These are phyloP conservation scores for Chaetomium tenue DNA, from an alignment of 495 filamentous ascomycete species.

Conservation along the genomic window DNA sequence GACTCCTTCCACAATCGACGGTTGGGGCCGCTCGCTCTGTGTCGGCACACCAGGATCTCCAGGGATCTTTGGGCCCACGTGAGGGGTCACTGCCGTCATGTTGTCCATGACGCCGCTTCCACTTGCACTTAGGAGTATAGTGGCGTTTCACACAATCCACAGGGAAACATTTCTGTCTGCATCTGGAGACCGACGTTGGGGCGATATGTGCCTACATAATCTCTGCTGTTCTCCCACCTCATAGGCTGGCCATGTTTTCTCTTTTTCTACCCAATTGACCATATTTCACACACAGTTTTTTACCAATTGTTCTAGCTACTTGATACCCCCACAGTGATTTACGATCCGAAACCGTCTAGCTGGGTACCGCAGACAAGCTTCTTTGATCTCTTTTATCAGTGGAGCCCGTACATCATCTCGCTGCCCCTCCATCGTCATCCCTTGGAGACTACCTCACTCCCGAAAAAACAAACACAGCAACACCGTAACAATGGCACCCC, in stretches of 20 bases:
- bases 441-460: background rate
- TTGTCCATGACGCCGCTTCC: constrained; percentile 37
- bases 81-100: constrained; percentile 23
- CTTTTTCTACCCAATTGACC: constrained; percentile 11
- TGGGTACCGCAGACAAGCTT: constrained; percentile 2
- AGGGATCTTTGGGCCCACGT: constrained; percentile 26
- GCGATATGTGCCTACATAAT: constrained; percentile 9
- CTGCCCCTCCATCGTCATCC: constrained; percentile 8
- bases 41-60: constrained; percentile 24
- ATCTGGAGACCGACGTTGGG: constrained; percentile 7
- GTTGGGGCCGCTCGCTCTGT: constrained; percentile 24
- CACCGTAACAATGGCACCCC: constrained; percentile 52
- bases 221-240: background rate
- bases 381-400: constrained; percentile 6
- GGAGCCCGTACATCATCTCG: background rate
- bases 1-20: background rate
- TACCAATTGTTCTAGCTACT: background rate
- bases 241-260: constrained; percentile 10
- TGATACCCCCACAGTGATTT: background rate
- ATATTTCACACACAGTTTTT: background rate
- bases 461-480: background rate
- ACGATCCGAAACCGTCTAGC: background rate
- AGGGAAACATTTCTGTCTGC: background rate
- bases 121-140: constrained; percentile 71
- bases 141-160: constrained; percentile 28